Evolutionary conservation across 495 filamentous ascomycete species (phyloP).

Genomic region (Umbilicaria muhlenbergii): DNA sequence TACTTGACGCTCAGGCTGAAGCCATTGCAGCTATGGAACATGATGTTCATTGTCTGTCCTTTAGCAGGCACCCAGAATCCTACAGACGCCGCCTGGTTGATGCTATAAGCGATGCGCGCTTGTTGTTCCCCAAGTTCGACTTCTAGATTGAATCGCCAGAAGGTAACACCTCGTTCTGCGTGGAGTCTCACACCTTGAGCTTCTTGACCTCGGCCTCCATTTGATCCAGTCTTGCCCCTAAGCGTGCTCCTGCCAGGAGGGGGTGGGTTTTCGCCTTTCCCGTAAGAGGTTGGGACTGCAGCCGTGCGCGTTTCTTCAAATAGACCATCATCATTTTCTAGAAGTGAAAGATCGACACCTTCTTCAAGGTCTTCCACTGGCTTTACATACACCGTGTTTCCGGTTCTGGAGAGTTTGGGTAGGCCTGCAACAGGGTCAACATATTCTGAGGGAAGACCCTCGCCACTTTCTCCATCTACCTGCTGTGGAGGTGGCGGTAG

Average conservation of each 20-base stretch:
- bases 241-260: slow-evolving; percentile 25
- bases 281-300: slow-evolving; percentile 27
- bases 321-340: slow-evolving; percentile 68
- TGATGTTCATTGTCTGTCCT: slow-evolving; percentile 87
- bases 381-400: slow-evolving; percentile 66
- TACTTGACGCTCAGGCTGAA: slow-evolving; percentile 67
- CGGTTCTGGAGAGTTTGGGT: slow-evolving; percentile 65
- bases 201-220: slow-evolving; percentile 63
- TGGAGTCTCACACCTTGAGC: slow-evolving; percentile 70
- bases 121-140: slow-evolving; percentile 65
- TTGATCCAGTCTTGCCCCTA: slow-evolving; percentile 9
- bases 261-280: slow-evolving; percentile 21
- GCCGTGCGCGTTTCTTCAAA: slow-evolving; percentile 41
- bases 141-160: slow-evolving; percentile 93
- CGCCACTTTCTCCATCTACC: slow-evolving; percentile 42
- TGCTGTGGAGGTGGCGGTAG: slow-evolving; percentile 65
- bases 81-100: slow-evolving; percentile 78
- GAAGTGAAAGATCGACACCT: slow-evolving; percentile 51
- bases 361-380: slow-evolving; percentile 71
- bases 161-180: slow-evolving; percentile 74
- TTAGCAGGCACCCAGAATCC: slow-evolving; percentile 89
- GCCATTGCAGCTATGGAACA: slow-evolving; percentile 96
- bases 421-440: slow-evolving; percentile 80
- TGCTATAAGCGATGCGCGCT: slow-evolving; percentile 81
- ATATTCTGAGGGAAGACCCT: slow-evolving; percentile 59